Conservation (phyloP, 2,329 filamentous ascomycete species). For the Amauroascus verrucosus region DNA sequence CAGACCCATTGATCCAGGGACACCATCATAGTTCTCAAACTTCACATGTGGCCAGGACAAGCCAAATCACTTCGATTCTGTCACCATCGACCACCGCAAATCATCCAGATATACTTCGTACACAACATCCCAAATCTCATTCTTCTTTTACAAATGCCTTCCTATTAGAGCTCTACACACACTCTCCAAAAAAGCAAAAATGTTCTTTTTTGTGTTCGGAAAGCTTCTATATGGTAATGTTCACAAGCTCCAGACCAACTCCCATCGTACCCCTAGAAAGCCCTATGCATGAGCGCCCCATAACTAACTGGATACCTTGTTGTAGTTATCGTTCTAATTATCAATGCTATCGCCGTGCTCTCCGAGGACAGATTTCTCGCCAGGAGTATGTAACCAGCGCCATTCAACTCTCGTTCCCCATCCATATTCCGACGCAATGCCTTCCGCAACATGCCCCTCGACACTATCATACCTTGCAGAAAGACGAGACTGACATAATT, state of each 20-base stretch:
- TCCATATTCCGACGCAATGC: not conserved
- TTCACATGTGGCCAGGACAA: too few species aligned
- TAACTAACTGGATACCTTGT: conserved; percentile 11
- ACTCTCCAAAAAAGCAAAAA: conserved; percentile 32
- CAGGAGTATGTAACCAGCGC: conserved; percentile 46
- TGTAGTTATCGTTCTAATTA: conserved; percentile 68
- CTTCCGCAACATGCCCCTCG: not conserved
- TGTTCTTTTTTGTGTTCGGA: conserved; percentile 61
- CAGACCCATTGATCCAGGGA: too few species aligned
- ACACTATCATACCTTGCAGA: not conserved
- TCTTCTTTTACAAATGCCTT: conserved; percentile 5
- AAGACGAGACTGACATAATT: not conserved
- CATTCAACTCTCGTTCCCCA: not conserved
- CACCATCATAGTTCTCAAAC: too few species aligned
- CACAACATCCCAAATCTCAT: too few species aligned
- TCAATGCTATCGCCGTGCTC: conserved; percentile 87
- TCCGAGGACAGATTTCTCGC: conserved; percentile 91
- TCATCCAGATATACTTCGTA: too few species aligned
- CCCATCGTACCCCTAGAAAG: not conserved
- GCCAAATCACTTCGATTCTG: too few species aligned
- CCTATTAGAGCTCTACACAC: not conserved
- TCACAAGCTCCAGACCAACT: not conserved
- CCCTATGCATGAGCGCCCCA: not conserved
- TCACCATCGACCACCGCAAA: too few species aligned
- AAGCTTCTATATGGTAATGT: conserved; percentile 61